A percentile compares a stretch with the other conserved stretches of the same genome.
These are phyloP conservation scores for Phytophthora citricola DNA, from an alignment of 352 stramenopile genomes.

Conservation along the genomic window DNA sequence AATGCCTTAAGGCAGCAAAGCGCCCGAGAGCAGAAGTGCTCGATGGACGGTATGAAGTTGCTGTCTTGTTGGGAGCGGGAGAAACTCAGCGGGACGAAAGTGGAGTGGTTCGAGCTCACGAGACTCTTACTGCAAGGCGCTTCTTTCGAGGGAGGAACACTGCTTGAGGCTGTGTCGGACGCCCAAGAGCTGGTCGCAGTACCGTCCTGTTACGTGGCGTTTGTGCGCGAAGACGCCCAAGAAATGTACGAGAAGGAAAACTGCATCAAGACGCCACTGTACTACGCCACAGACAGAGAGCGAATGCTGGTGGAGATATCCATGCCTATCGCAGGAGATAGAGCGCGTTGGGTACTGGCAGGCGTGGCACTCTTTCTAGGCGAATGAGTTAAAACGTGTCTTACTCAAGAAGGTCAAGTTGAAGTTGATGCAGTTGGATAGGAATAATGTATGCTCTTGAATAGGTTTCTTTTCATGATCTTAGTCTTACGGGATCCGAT, in stretches of 20 bases:
- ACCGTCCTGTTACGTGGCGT: conserved; percentile 85
- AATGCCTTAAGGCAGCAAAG: conserved; percentile 94
- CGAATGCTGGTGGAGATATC: conserved; percentile 85
- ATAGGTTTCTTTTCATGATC: conserved; percentile 6
- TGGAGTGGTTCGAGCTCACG: conserved; percentile 87
- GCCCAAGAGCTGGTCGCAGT: conserved; percentile 84
- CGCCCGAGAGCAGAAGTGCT: conserved; percentile 78
- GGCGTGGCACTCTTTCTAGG: conserved; percentile 86
- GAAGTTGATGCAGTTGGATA: conserved; percentile 17
- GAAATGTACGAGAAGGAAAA: conserved; percentile 81
- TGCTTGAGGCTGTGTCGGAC: conserved; percentile 85
- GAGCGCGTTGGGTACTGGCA: conserved; percentile 79
- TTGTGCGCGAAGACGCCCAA: conserved; percentile 74
- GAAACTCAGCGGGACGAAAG: conserved; percentile 43
- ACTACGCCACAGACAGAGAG: conserved; percentile 80
- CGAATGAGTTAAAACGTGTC: conserved; percentile 41
- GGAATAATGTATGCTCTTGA: neutral
- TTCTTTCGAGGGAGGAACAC: conserved; percentile 78
- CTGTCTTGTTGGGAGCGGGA: conserved; percentile 91
- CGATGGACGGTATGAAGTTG: conserved; percentile 93
- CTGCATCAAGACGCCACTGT: conserved; percentile 81
- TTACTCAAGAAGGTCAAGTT: conserved; percentile 14
- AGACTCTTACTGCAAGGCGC: conserved; percentile 88
- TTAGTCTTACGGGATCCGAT: conserved; percentile 1
- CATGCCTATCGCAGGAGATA: conserved; percentile 77